A percentile compares a stretch with the other conserved stretches of the same genome.
Evolutionary conservation across 495 filamentous ascomycete species (phyloP).

Genomic region (Penicillium malachiteum): DNA sequence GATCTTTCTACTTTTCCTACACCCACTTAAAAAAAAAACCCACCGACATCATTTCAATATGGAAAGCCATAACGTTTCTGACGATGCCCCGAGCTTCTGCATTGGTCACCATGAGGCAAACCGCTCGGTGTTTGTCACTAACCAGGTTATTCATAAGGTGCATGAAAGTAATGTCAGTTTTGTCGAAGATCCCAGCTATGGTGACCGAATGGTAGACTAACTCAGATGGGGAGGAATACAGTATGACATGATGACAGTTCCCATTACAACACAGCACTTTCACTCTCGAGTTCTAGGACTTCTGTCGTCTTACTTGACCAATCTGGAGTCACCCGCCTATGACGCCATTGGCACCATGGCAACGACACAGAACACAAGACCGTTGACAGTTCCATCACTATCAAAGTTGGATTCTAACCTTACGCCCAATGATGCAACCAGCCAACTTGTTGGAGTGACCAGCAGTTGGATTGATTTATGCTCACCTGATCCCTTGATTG

Average conservation of each 20-base stretch:
- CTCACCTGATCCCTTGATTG: conserved; percentile 76
- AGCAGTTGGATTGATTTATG: conserved; percentile 91
- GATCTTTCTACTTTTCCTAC: conserved; percentile 7
- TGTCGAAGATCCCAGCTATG: background rate
- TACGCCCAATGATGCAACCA: conserved; percentile 67
- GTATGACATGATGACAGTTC: conserved; percentile 92
- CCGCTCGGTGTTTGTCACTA: conserved; percentile 58
- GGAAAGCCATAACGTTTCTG: conserved; percentile 46
- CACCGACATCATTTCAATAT: conserved; percentile 26
- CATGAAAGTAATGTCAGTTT: conserved; percentile 55
- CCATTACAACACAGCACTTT: conserved; percentile 83
- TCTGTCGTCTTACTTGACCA: conserved; percentile 56
- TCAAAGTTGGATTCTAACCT: conserved; percentile 71
- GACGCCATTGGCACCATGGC: conserved; percentile 36
- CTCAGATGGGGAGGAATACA: conserved; percentile 28
- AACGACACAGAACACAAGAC: conserved; percentile 40
- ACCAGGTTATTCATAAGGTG: conserved; percentile 63
- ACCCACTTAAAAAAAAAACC: conserved; percentile 6
- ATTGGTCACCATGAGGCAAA: conserved; percentile 82
- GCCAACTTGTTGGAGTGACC: conserved; percentile 67
- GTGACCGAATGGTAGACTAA: conserved; percentile 2
- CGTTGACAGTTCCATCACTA: conserved; percentile 66
- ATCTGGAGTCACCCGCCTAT: conserved; percentile 26
- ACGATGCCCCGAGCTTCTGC: conserved; percentile 67
- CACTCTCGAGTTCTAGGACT: conserved; percentile 69